Evolutionary conservation across 306 rosid genomes (phyloP), one percentile per base, ranked within the genome.

Genomic region (Rubus idaeus): DNA sequence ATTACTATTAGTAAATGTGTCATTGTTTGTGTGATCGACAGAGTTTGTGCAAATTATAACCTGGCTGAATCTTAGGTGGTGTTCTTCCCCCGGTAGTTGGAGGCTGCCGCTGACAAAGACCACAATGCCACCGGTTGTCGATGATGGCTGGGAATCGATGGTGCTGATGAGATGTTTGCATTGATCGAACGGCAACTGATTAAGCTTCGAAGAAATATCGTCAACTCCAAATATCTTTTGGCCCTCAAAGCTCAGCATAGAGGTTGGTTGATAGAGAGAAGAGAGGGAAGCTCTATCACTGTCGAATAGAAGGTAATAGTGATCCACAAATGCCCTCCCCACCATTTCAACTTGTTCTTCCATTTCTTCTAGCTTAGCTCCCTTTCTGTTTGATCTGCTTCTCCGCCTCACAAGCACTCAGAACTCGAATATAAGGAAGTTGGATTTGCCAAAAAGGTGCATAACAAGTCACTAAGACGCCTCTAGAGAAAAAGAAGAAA

Each of bases 101-200:
- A 90, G 85, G 84, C 85, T 83, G 21, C 92, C 90, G 17, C 90
- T 88, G 80, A 90, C 90, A 13, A 90, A 84, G 39, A 88, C 86
- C 57, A 90, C 65, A 61, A 88, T 13, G 68, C 85, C 84, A 5
- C 84, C 81, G 1, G 71, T 23, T 65, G 68, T 51, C 10, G 77
- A 30, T 0, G 90, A 88, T 8, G 87, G 90, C 85, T 90, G 94
- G 8, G 89, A 79, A 18, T 90, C 94, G 4, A 86, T 12, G 17
- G 91, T 86, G 77, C 88, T 79, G 77, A 90, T 71, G 42, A 77
- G 40, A 58, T 88, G 91, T 6, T 74, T 84, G 79, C 90, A 81
- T 58, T 73, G 85, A 52, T 75, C 84, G 50, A 88, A 88, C 0
- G 91, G 88, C 77, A 90, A 50, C 49, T 86, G 91, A 9, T 47